Conservation (phyloP, 2,329 filamentous ascomycete genomes). For the Aspergillus uvarum region DNA sequence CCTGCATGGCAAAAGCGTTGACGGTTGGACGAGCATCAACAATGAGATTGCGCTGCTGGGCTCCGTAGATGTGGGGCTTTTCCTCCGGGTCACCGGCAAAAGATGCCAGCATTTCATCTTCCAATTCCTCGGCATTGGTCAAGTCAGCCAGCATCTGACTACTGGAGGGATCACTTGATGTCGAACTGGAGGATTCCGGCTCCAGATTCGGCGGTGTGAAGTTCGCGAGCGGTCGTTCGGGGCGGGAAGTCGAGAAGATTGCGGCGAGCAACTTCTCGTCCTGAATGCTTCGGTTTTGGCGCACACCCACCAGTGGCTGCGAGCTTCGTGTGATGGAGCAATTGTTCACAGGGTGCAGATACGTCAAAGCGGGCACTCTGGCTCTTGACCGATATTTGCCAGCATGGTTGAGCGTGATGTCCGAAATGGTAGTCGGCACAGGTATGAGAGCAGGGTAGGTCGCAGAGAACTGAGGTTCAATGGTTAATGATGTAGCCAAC, state of each 20-base stretch:
- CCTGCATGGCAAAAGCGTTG: conserved; percentile 93
- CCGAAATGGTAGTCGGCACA: conserved; percentile 88
- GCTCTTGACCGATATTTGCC: conserved; percentile 83
- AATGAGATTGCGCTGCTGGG: conserved; percentile 90
- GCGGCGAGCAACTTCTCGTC: conserved; percentile 91
- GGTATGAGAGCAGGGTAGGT: conserved; percentile 86
- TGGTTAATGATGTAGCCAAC: conserved; percentile 7
- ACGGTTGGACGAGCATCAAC: conserved; percentile 92
- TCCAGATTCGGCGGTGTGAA: conserved; percentile 42
- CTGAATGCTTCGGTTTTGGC: conserved; percentile 86
- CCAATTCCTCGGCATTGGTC: conserved; percentile 63
- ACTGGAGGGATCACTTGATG: conserved; percentile 47
- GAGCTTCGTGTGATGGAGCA: conserved; percentile 95
- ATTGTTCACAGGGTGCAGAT: conserved; percentile 95
- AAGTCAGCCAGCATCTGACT: conserved; percentile 51
- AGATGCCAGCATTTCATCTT: conserved; percentile 64
- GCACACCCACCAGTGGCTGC: conserved; percentile 83
- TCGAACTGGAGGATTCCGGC: conserved; percentile 46
- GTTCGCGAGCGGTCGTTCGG: conserved; percentile 43
- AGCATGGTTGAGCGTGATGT: conserved; percentile 93
- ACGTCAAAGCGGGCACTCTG: conserved; percentile 85
- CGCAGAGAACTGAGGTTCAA: conserved; percentile 66
- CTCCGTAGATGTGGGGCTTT: conserved; percentile 74
- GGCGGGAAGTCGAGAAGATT: conserved; percentile 77
- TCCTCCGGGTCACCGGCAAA: conserved; percentile 60